Conservation (phyloP, 371 early-diverging fungal genomes). For the Massospora cicadina region DNA sequence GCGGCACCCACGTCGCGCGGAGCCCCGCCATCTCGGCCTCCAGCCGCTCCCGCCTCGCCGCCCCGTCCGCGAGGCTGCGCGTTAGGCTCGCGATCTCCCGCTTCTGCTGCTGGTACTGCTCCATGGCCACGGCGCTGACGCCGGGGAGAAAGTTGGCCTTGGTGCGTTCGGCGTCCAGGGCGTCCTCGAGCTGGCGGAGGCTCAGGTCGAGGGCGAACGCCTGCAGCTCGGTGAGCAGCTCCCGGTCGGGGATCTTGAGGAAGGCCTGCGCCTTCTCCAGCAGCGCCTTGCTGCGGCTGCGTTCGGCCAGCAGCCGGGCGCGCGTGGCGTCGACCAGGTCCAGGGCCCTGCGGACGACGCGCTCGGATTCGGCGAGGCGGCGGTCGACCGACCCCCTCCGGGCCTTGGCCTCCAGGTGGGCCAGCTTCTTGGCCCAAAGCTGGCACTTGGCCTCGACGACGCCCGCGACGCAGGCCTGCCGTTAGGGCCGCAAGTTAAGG, state of each 20-base stretch:
- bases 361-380: not conserved
- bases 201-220: conserved; percentile 20
- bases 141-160: conserved; percentile 25
- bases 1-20: conserved; percentile 42
- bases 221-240: conserved; percentile 28
- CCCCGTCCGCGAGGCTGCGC: conserved; percentile 19
- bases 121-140: conserved; percentile 33
- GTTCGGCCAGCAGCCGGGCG: not conserved
- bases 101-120: conserved; percentile 39
- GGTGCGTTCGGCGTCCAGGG: conserved; percentile 24
- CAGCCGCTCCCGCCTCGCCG: conserved; percentile 16
- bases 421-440: not conserved
- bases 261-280: conserved; percentile 25
- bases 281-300: conserved; percentile 9
- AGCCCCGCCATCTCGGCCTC: conserved; percentile 18
- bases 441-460: not conserved
- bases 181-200: conserved; percentile 27
- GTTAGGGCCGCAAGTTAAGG: not conserved
- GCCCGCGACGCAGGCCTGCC: not conserved
- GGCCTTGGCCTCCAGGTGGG: not conserved
- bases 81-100: conserved; percentile 23
- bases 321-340: not conserved
- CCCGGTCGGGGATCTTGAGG: conserved; percentile 21
- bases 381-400: not conserved
- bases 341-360: not conserved